Evolutionary conservation across 1,139 yeast genomes (phyloP).

Genomic region (Kluyveromyces marxianus): DNA sequence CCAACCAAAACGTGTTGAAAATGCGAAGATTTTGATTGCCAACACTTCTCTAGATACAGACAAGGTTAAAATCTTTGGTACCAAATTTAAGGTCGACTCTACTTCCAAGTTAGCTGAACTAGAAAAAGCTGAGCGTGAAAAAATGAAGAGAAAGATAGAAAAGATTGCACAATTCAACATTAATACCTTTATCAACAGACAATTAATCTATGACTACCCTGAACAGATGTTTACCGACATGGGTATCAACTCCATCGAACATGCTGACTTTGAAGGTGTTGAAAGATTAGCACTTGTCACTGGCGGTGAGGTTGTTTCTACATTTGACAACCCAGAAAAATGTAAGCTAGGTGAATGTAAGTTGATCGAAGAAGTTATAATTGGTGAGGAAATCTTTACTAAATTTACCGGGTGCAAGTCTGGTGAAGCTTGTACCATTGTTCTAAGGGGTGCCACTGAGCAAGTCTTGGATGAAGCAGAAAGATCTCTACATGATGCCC

Average conservation of each 20-base stretch:
- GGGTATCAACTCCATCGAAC: constrained; percentile 87
- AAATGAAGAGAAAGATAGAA: constrained; percentile 85
- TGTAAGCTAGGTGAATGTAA: constrained; percentile 88
- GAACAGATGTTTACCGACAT: constrained; percentile 89
- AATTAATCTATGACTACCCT: constrained; percentile 95
- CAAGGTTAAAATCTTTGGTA: constrained; percentile 94
- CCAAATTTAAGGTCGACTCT: constrained; percentile 93
- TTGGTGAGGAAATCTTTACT: constrained; percentile 80
- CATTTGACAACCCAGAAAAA: constrained; percentile 85
- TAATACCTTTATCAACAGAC: constrained; percentile 90
- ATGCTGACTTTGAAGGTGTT: constrained; percentile 97
- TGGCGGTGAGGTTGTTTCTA: constrained; percentile 96
- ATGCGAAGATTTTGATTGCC: constrained; percentile 85
- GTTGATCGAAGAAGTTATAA: constrained; percentile 77
- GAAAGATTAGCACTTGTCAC: constrained; percentile 94
- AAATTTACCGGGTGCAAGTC: constrained; percentile 92
- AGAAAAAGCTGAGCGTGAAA: constrained; percentile 90
- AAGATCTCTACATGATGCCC: constrained; percentile 94
- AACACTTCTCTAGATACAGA: constrained; percentile 97
- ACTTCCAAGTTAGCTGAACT: constrained; percentile 91
- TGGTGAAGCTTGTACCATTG: constrained; percentile 95
- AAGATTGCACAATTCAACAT: constrained; percentile 78
- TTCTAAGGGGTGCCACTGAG: constrained; percentile 93
- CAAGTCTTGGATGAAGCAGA: constrained; percentile 96
- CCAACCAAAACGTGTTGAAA: constrained; percentile 78